phyloP scores from a whole-genome alignment of 2,329 filamentous ascomycete genomes.

The Fusarium sp. region DNA sequence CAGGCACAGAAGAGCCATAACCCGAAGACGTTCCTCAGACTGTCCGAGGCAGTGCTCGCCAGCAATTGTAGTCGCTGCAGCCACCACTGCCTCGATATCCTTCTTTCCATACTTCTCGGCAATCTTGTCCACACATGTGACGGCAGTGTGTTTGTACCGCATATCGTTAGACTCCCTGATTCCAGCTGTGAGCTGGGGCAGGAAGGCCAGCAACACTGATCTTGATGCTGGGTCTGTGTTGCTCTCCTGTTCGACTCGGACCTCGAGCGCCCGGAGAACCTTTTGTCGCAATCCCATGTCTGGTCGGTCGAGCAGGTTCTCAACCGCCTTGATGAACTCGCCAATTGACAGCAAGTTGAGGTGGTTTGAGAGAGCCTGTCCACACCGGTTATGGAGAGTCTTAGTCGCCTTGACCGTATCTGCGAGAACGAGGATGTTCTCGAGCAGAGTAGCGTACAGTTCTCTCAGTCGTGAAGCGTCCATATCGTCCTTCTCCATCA shows the following conservation, averaged over 20 bases:
- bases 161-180: slow-evolving; percentile 79
- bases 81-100: slow-evolving; percentile 80
- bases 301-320: slow-evolving; percentile 81
- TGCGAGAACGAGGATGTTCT: slow-evolving; percentile 74
- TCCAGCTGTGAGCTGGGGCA: slow-evolving; percentile 82
- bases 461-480: slow-evolving; percentile 74
- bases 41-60: slow-evolving; percentile 82
- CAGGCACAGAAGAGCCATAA: slow-evolving; percentile 89
- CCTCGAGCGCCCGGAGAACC: slow-evolving; percentile 83
- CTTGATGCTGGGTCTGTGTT: slow-evolving; percentile 77
- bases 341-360: slow-evolving; percentile 86
- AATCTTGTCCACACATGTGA: slow-evolving; percentile 92
- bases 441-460: slow-evolving; percentile 76
- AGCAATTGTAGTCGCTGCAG: slow-evolving; percentile 81
- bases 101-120: slow-evolving; percentile 96
- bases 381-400: slow-evolving; percentile 68
- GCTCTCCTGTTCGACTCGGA: slow-evolving; percentile 79
- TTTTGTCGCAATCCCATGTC: slow-evolving; percentile 82
- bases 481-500: slow-evolving; percentile 74
- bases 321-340: slow-evolving; percentile 90
- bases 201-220: slow-evolving; percentile 78
- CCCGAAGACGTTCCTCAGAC: slow-evolving; percentile 76
- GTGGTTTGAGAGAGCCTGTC: slow-evolving; percentile 81
- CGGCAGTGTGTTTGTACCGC: slow-evolving; percentile 84
- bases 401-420: slow-evolving; percentile 71